Base-by-base conservation (phyloP, 805 yeast genomes). In the Saturnispora hagleri region DNA sequence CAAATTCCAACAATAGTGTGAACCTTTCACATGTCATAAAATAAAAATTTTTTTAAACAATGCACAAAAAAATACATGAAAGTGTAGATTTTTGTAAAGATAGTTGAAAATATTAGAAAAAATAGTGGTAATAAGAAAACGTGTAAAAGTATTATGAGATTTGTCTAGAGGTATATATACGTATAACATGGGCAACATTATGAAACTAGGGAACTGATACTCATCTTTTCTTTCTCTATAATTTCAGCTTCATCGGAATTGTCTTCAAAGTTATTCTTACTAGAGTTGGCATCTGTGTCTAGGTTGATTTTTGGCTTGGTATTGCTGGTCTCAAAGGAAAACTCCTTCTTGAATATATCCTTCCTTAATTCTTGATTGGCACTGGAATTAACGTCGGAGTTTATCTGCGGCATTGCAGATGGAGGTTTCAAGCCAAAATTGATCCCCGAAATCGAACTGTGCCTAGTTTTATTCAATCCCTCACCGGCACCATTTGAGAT, bases 271-370 rank as follows among this genome's bases (percentile, higher is more conserved):
- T 38, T 38, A 5, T 18, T 18, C 15, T 41, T 50, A n/a, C 26
- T 43, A n/a, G 47, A 18, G 22, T 35, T 47, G 13, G 55, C 22
- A 17, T 38, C 42, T 18, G 42, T 17, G 22, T 18, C 42, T 38
- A 38, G 13, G 18, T 38, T 20, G 18, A 38, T 38, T 10, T 18
- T 38, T 18, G 28, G 34, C 15, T 26, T 27, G 17, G 35, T 17
- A 8, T 41, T 18, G 17, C 28, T 47, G 22, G 42, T 40, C 20
- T 48, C 45, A 36, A 65, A 56, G 38, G 58, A 61, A 51, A 65
- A 65, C 38, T 60, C 64, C 51, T 62, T 60, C 47, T 64, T 64
- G 50, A 65, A 65, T 18, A 64, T 50, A 12, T 57, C 64, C 38
- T 55, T 52, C 33, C 50, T 57, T 35, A 49, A 46, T 24, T 51